Conservation (phyloP, 176 grass and related monocot genomes). For the Rhynchospora pubera region DNA sequence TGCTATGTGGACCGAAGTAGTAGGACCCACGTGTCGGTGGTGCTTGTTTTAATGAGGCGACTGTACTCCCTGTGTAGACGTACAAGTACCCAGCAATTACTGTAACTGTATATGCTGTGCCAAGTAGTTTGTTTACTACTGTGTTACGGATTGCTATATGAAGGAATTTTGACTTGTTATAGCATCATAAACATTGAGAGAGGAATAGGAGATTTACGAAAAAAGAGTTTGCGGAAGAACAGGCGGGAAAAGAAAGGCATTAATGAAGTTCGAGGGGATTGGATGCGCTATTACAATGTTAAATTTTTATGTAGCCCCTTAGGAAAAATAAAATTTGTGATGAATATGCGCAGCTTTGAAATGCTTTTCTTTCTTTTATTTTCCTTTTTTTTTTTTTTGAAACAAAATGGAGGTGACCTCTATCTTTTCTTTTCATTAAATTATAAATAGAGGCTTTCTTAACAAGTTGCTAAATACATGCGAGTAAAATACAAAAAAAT, state of each 20-base stretch:
- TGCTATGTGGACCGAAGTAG: neutral
- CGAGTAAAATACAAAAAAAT: no score
- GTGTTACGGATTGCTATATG: neutral
- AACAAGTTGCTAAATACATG: no score
- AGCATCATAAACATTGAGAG: neutral
- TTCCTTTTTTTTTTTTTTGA: neutral
- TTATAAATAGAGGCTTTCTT: no score
- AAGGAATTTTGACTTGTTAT: neutral
- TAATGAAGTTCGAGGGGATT: neutral
- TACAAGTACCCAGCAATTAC: neutral
- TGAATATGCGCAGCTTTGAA: neutral
- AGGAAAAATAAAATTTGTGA: neutral
- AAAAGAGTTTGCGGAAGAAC: neutral
- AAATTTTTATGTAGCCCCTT: neutral
- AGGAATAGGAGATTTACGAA: neutral
- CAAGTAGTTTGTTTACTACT: neutral
- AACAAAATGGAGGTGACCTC: no score
- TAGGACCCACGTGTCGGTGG: neutral
- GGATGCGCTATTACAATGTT: neutral
- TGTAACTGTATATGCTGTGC: neutral
- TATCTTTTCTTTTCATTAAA: no score
- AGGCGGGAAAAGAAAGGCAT: slow-evolving; percentile 16
- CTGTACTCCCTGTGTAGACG: neutral
- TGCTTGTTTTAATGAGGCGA: neutral
- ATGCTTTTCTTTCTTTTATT: neutral